Percentiles rank a stretch among this genome's conserved stretches.
Conservation (phyloP, 169 alveolate species). For the Cryptosporidium tyzzeri region DNA sequence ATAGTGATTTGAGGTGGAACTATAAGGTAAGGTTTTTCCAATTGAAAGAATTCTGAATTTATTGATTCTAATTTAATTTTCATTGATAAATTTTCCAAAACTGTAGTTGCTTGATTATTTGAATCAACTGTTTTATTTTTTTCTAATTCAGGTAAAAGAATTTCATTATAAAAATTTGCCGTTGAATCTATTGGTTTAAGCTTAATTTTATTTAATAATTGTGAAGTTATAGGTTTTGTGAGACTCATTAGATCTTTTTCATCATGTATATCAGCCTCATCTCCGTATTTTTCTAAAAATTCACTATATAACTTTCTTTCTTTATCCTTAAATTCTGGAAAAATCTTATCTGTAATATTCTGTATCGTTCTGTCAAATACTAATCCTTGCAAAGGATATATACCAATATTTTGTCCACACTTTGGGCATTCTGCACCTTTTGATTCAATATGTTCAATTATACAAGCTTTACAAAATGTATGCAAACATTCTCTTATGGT, state of each 20-base stretch:
- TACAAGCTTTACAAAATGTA: slow-evolving; percentile 81
- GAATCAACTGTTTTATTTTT: not conserved
- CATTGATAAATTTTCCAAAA: slow-evolving; percentile 3
- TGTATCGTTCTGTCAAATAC: slow-evolving; percentile 80
- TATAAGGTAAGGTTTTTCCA: slow-evolving; percentile 47
- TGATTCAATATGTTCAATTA: slow-evolving; percentile 72
- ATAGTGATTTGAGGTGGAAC: slow-evolving; percentile 72
- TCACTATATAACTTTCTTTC: slow-evolving; percentile 57
- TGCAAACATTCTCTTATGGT: slow-evolving; percentile 82
- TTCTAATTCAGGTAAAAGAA: slow-evolving; percentile 20
- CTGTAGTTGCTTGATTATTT: not conserved
- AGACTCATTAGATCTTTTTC: slow-evolving; percentile 12
- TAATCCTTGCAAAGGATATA: slow-evolving; percentile 50
- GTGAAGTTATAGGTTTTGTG: slow-evolving; percentile 1
- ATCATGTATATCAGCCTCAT: not conserved
- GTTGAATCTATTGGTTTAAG: slow-evolving; percentile 7
- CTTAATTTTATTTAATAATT: slow-evolving; percentile 1
- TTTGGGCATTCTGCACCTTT: slow-evolving; percentile 79
- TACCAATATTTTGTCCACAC: slow-evolving; percentile 72
- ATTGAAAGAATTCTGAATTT: not conserved
- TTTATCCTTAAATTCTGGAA: slow-evolving; percentile 78
- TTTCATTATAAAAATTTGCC: slow-evolving; percentile 3
- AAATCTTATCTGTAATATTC: slow-evolving; percentile 79
- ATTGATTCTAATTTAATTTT: slow-evolving; percentile 23
- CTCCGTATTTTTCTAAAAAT: slow-evolving; percentile 41